Evolutionary conservation across 257 asterid species (phyloP).

Genomic region (Nicotiana paniculata): DNA sequence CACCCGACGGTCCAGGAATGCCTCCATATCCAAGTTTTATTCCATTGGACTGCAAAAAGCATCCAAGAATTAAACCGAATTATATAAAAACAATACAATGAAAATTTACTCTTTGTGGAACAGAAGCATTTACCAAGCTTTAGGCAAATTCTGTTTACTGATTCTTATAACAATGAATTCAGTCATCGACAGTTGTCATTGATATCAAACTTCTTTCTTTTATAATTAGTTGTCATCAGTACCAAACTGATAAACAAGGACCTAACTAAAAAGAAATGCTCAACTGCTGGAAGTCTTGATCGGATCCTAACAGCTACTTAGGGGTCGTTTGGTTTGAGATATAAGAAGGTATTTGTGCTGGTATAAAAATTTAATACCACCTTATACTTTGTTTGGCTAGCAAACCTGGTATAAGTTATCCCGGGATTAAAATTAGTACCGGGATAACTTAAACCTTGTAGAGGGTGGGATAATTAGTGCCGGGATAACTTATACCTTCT

Average conservation of each 20-base stretch:
- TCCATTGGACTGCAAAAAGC: conserved; percentile 13
- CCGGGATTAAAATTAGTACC: too few relatives aligned
- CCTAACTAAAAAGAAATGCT: neutral
- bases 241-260: neutral
- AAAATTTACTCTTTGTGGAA: neutral
- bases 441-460: too few relatives aligned
- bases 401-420: too few relatives aligned
- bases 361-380: too few relatives aligned
- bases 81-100: neutral
- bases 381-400: too few relatives aligned
- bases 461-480: too few relatives aligned
- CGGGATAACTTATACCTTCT: too few relatives aligned
- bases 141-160: neutral
- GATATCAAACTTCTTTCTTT: too few relatives aligned
- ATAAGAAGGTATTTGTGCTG: too few relatives aligned
- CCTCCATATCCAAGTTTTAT: conserved; percentile 19
- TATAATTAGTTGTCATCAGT: neutral
- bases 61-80: neutral
- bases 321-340: too few relatives aligned
- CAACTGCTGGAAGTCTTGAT: neutral
- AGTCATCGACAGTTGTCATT: neutral
- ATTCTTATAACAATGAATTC: neutral
- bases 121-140: neutral
- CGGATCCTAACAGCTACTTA: neutral
- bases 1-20: conserved; percentile 14